Conservation (phyloP, 139 green algal species). For the Picochlorum costavermella region DNA sequence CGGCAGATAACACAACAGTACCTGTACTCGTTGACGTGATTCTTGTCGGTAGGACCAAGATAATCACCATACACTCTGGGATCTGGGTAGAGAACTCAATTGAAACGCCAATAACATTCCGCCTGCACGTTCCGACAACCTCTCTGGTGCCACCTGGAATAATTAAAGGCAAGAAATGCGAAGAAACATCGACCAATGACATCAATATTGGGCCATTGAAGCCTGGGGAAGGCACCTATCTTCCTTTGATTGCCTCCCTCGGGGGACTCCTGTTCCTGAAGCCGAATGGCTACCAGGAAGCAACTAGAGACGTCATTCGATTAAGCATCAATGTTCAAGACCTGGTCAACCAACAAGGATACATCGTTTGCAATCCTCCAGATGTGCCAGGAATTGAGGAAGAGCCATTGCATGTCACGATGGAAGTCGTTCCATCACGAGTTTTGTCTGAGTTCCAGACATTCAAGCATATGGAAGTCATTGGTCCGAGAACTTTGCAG, state of each 20-base stretch:
- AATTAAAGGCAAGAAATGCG: background rate
- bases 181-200: slow-evolving; percentile 8
- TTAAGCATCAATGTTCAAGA: slow-evolving; percentile 32
- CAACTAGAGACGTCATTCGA: slow-evolving; percentile 59
- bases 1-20: slow-evolving; percentile 40
- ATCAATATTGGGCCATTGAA: slow-evolving; percentile 34
- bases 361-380: slow-evolving; percentile 46
- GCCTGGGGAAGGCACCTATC: slow-evolving; percentile 48
- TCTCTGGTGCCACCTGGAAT: slow-evolving; percentile 36
- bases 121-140: slow-evolving; percentile 56
- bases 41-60: slow-evolving; percentile 65
- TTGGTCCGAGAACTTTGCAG: slow-evolving; percentile 41
- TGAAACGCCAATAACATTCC: slow-evolving; percentile 31
- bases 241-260: slow-evolving; percentile 62
- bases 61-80: slow-evolving; percentile 62
- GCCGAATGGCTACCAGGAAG: slow-evolving; percentile 38
- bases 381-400: slow-evolving; percentile 7
- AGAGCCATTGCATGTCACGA: slow-evolving; percentile 33
- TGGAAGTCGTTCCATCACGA: slow-evolving; percentile 35
- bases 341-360: slow-evolving; percentile 56
- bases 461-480: slow-evolving; percentile 51
- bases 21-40: slow-evolving; percentile 74
- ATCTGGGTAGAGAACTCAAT: slow-evolving; percentile 69
- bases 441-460: slow-evolving; percentile 50
- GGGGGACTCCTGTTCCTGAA: slow-evolving; percentile 57